Percentiles rank a stretch among this genome's conserved stretches.
Evolutionary conservation across 2,329 filamentous ascomycete genomes (phyloP).

Genomic region (Pseudogymnoascus sp.): DNA sequence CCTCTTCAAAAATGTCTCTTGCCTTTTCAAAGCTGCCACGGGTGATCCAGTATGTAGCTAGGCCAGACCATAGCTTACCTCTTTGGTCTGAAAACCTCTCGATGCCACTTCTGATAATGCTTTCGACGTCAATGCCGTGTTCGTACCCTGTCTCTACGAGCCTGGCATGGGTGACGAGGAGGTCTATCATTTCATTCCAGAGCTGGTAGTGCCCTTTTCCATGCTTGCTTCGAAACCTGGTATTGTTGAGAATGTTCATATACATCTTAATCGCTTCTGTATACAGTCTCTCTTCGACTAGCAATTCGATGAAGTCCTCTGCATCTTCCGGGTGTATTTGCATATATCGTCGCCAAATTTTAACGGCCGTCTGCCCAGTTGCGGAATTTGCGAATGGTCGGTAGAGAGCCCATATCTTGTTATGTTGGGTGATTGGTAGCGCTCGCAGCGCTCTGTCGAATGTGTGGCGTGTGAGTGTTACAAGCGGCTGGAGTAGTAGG

Average conservation of each 20-base stretch:
- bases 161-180: constrained; percentile 84
- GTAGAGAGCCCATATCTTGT: constrained; percentile 90
- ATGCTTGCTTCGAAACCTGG: constrained; percentile 83
- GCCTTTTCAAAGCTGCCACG: constrained; percentile 88
- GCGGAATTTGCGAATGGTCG: constrained; percentile 85
- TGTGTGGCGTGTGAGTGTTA: constrained; percentile 76
- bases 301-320: constrained; percentile 89
- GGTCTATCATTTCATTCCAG: constrained; percentile 95
- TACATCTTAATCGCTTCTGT: constrained; percentile 88
- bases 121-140: constrained; percentile 80
- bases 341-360: constrained; percentile 93
- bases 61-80: constrained; percentile 87
- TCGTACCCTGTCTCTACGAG: constrained; percentile 76
- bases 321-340: constrained; percentile 92
- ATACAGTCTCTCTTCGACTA: constrained; percentile 74
- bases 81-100: constrained; percentile 85
- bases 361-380: constrained; percentile 81
- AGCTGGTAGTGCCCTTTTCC: constrained; percentile 93
- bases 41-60: constrained; percentile 95
- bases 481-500: constrained; percentile 80
- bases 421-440: constrained; percentile 89
- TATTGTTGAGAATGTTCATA: constrained; percentile 85
- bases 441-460: constrained; percentile 91
- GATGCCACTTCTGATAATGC: constrained; percentile 88
- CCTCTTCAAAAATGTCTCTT: constrained; percentile 90